A percentile compares a stretch with the other conserved stretches of the same genome.
phyloP scores from a whole-genome alignment of 1,139 yeast genomes.

The Hyphopichia wangnamkhiaoensis region DNA sequence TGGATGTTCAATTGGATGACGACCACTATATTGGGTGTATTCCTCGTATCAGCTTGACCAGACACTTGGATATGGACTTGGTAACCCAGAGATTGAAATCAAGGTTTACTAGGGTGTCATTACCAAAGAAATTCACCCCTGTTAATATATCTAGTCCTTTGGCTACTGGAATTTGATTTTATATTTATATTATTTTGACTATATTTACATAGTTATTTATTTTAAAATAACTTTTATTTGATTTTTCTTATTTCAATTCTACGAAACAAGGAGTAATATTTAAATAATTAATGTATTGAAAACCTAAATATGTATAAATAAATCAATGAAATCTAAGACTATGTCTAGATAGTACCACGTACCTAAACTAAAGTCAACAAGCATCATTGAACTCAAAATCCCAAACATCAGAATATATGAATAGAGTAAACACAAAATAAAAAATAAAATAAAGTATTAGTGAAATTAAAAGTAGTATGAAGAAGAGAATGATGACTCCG shows the following conservation, averaged over 20 bases:
- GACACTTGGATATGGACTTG: conserved; percentile 90
- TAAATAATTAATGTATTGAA: conserved; percentile 4
- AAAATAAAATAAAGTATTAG: neutral
- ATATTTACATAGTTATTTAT: neutral
- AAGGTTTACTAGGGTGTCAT: conserved; percentile 80
- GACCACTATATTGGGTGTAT: conserved; percentile 97
- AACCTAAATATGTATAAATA: conserved; percentile 5
- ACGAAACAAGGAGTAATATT: neutral
- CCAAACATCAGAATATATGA: conserved; percentile 2
- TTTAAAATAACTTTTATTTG: neutral
- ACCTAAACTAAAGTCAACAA: conserved; percentile 2
- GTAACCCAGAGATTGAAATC: conserved; percentile 80
- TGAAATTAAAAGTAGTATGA: neutral
- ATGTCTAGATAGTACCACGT: conserved; percentile 14
- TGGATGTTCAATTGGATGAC: conserved; percentile 93
- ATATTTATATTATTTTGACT: neutral
- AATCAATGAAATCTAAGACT: neutral
- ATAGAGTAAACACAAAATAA: neutral
- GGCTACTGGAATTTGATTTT: conserved; percentile 24
- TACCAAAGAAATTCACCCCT: conserved; percentile 90
- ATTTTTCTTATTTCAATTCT: neutral
- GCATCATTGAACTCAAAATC: neutral
- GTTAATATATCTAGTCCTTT: conserved; percentile 80
- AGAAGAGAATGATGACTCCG: neutral
- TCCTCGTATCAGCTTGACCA: conserved; percentile 83